Base-by-base conservation (phyloP, 306 rosid genomes). In the Nissolia schottii region DNA sequence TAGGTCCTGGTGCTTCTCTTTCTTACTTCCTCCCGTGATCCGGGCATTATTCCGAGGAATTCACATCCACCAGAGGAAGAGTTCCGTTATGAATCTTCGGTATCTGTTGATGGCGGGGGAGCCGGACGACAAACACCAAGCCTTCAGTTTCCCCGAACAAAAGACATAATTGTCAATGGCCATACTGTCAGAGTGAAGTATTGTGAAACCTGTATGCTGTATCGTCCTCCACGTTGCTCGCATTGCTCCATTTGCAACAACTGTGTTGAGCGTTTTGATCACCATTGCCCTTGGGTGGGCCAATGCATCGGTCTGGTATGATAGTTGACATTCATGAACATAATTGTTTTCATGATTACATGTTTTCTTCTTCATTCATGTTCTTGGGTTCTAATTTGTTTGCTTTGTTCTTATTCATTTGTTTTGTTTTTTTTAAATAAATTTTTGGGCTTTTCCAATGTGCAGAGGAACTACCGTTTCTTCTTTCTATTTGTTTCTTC, bases 211-310 rank as follows among this genome's bases (percentile, higher is more conserved):
- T 93, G 98, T 71, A 93, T 90, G 96, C 85, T 93, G 45, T 93
- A 88, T 78, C 96, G 98, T 23, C 97, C 98, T 69, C 98, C 97
- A 27, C 97, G 97, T 64, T 93, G 98, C 78, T 93, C 98, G 2
- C 98, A 93, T 78, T 93, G 98, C 83, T 88, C 98, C 76, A 90
- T 90, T 69, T 93, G 98, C 86, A 90, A 90, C 79, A 93, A 93
- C 70, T 93, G 98, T 71, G 98, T 93, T 81, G 97, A 93, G 80
- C 98, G 92, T 64, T 93, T 93, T 43, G 98, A 93, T 78, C 98
- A 93, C 62, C 98, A 93, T 66, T 93, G 98, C 84, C 98, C 98
- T 74, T 93, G 98, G 98, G 97, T 93, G 71, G 98, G 98, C 55
- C 98, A 93, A 74, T 93, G 98, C 87, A 87, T 93, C 78, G 98